A percentile compares a stretch with the other conserved stretches of the same genome.
These are phyloP conservation scores for Irpex lacteus DNA, from an alignment of 1,284 basidiomycete species.

Conservation along the genomic window DNA sequence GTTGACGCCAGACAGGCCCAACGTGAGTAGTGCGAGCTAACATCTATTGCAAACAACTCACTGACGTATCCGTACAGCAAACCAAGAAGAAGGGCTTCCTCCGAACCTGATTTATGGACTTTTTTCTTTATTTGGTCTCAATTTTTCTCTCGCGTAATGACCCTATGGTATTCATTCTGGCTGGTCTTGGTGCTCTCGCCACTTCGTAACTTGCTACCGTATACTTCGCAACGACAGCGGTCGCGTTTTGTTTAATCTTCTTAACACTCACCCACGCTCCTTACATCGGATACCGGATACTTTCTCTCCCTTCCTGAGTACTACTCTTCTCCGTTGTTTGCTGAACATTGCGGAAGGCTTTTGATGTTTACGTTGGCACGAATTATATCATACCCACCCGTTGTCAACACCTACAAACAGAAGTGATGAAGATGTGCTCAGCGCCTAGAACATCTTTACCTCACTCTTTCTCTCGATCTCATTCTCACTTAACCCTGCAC, in stretches of 20 bases:
- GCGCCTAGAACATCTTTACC: constrained; percentile 9
- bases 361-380: constrained; percentile 31
- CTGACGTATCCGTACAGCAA: constrained; percentile 25
- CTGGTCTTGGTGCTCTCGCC: constrained; percentile 26
- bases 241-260: constrained; percentile 21
- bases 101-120: constrained; percentile 46
- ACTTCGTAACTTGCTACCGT: constrained; percentile 33
- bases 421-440: constrained; percentile 12
- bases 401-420: constrained; percentile 21
- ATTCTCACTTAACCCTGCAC: not conserved
- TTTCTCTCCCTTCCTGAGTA: constrained; percentile 45
- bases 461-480: constrained; percentile 6
- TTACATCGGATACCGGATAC: constrained; percentile 58
- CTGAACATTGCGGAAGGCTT: constrained; percentile 26
- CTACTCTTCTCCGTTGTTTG: constrained; percentile 33
- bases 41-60: not conserved
- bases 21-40: constrained; percentile 42
- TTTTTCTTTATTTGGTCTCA: constrained; percentile 14
- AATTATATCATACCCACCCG: constrained; percentile 33
- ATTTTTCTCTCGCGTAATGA: constrained; percentile 23
- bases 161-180: constrained; percentile 33
- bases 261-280: constrained; percentile 48
- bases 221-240: constrained; percentile 41
- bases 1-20: constrained; percentile 90
- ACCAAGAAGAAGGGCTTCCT: constrained; percentile 79